Base-by-base conservation (phyloP, 495 filamentous ascomycete genomes). In the Hyaloscypha bicolor region DNA sequence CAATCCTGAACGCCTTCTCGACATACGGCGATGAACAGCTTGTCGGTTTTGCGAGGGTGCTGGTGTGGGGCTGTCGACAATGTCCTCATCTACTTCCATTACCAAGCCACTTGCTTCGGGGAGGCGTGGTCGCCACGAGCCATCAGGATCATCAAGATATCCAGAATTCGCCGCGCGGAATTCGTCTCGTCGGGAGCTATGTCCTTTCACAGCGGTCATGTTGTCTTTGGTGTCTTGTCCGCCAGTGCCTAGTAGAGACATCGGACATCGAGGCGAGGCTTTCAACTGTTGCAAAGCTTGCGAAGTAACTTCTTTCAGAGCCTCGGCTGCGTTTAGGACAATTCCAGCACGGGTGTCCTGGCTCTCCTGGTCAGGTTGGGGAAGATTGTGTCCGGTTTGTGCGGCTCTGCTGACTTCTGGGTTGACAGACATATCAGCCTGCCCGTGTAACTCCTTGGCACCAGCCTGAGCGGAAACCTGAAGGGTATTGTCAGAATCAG, bases 1-100 rank as follows among this genome's bases (percentile, higher is more conserved):
- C 9, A 48, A 4, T 48, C 42, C 16, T 19, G 42, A 3, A 19
- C 9, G 42, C 11, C 42, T 14, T 48, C 42, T 48, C 16, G 42
- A 48, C 3, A 6, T 4, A 48, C 16, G 16, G 16, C 42, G 16
- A 19, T 19, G 42, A 4, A 48, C 11, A 48, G 0, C 16, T 31
- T 12, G 5, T 2, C 31, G 42, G 60, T 1, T 37, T 33, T 22
- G 53, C 0, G 30, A 3, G 2, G 14, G 22, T 61, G n/a, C 16
- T 62, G 48, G 31, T 25, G 4, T 55, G 11, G 57, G 48, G 33
- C 57, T 61, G 30, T 61, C 58, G 32, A 65, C 37, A 33, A 67
- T 67, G 6, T 66, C 63, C 11, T 62, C 64, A 30, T 61, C 64
- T 14, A 62, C 64, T 42, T 67, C 57, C 56, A 62, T 61, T 8